Evolutionary conservation across 352 stramenopile species (phyloP), one percentile per base, ranked within the genome.

Genomic region (Globisporangium spinosum): DNA sequence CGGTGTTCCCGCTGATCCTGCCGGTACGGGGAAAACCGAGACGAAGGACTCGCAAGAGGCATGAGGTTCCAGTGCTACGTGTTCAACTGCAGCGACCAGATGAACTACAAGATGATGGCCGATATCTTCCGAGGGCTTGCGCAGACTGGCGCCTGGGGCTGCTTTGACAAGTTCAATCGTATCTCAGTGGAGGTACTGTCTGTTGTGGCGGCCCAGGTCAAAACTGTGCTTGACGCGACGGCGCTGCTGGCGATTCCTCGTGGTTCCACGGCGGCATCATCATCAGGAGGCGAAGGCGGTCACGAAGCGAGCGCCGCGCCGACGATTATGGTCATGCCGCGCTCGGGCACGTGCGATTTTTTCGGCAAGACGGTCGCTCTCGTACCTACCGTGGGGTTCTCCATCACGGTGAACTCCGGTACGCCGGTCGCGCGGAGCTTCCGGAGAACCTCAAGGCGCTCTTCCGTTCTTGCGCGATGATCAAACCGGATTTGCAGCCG

Each of bases 81-180:
- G 0, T 96, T 96, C 64, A 96, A 96, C 62, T 96, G 89, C 47
- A 95, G 85, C 54, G 87, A 95, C 22, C 85, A 96, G 62, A 96
- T 96, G 89, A 95, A 98, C 75, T 99, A 98, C 78, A 89, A 98
- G 77, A 98, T 93, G 0, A 98, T 99, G 90, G 96, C 88, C 10
- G 95, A 98, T 62, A 98, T 98, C 66, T 99, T 99, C 73, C 80
- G 91, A 34, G 96, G 96, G 9, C 80, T 99, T 6, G 85, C 93
- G 2, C 94, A 98, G 72, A 98, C 95, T 40, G 96, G 95, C 34
- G 93, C 96, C 3, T 98, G 96, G 96, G 96, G 96, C 6, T 98
- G 95, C 70, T 98, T 98, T 75, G 95, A 98, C 67, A 94, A 98
- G 73, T 98, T 98, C 65, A 98, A 98, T 64, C 91, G 96, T 40